Base-by-base conservation (phyloP, 1,139 yeast species). In the Sporopachydermia cereana region DNA sequence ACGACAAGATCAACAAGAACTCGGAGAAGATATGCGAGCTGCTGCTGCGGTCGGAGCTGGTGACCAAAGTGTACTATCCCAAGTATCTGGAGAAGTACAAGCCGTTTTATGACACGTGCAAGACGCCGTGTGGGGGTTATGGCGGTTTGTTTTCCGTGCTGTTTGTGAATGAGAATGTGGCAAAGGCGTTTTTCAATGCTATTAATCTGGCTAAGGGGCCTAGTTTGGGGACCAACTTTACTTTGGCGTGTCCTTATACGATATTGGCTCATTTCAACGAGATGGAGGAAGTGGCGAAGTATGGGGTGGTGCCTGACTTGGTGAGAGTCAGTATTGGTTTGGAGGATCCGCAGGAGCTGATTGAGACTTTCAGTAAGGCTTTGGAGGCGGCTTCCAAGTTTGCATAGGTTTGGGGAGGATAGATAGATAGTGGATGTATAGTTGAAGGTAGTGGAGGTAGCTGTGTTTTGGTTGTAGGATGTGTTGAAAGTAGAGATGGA, bases 161-260 rank as follows among this genome's bases (percentile, higher is more conserved):
- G 7, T 86, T 91, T 63, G 65, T 77, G 45, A 70, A 78, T 7
- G 78, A 83, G 7, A 66, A 68, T 12, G 78, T 77, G 53, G 95
- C 96, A 0, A 71, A 72, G 41, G 68, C 67, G 24, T 91, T 91
- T 59, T 91, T 83, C 66, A 84, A 91, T 61, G 70, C 77, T 2
- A 74, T 84, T 43, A 69, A 74, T 44, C 66, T 89, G 47, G 85
- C 91, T 51, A 91, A 91, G 62, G 97, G 97, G 2, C 97, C 97
- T 2, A 84, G 95, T 17, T 71, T 91, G 53, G 97, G 97, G 3
- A 88, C 97, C 0, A 91, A 86, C 61, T 86, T 88, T 66, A 86
- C 97, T 0, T 69, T 89, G 55, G 84, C 81, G 9, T 81, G 86
- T 57, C 91, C 91, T 21, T 83, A 82, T 60, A 71, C 89, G 2